Percentiles rank a stretch among this genome's conserved stretches.
Evolutionary conservation across 1,284 basidiomycete genomes (phyloP).

Genomic region (Porogramme epimiltina): DNA sequence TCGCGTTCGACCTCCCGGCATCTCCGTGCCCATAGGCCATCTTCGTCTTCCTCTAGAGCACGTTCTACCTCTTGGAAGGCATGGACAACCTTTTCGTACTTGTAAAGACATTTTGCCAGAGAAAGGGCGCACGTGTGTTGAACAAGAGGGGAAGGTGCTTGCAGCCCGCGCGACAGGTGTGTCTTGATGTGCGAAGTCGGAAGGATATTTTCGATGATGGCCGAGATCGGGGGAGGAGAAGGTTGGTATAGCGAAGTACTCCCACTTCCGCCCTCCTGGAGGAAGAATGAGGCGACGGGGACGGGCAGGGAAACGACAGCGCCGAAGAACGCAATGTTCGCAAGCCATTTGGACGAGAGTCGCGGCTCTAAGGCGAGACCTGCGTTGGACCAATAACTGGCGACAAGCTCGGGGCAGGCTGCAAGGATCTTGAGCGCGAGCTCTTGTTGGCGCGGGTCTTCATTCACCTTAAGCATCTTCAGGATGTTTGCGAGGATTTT

Average conservation of each 20-base stretch:
- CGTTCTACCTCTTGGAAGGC: constrained; percentile 52
- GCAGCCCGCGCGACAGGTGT: constrained; percentile 80
- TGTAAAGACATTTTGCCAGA: constrained; percentile 71
- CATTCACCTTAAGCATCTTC: constrained; percentile 75
- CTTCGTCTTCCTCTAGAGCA: constrained; percentile 60
- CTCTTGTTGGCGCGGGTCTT: constrained; percentile 86
- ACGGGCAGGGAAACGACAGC: constrained; percentile 76
- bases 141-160: constrained; percentile 70
- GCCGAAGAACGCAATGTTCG: constrained; percentile 83
- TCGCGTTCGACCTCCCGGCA: constrained; percentile 73
- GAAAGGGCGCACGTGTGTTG: constrained; percentile 82
- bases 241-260: constrained; percentile 52
- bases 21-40: constrained; percentile 72
- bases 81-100: constrained; percentile 60
- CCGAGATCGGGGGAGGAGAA: constrained; percentile 69
- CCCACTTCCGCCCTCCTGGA: constrained; percentile 37
- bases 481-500: constrained; percentile 82
- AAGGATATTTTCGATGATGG: constrained; percentile 75
- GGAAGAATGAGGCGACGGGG: constrained; percentile 64
- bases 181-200: constrained; percentile 71
- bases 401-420: constrained; percentile 86
- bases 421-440: constrained; percentile 77
- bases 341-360: constrained; percentile 87
- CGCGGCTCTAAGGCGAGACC: constrained; percentile 84
- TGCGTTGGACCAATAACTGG: constrained; percentile 80